Conservation (phyloP, 2,329 filamentous ascomycete species). For the Westerdykella sp. region DNA sequence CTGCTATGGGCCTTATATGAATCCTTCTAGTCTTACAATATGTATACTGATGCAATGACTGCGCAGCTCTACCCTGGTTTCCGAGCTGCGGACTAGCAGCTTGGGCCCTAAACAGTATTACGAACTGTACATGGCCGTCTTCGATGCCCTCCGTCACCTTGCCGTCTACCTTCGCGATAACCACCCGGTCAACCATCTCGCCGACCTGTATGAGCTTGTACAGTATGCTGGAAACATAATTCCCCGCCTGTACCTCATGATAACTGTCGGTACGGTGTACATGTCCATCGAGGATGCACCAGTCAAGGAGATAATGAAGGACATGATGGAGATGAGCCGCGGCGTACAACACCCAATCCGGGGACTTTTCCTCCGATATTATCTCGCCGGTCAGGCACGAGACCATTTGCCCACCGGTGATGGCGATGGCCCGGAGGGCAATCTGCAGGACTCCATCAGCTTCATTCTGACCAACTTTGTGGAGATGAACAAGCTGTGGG, state of each 20-base stretch:
- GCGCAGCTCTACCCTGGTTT: conserved; percentile 86
- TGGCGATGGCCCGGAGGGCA: conserved; percentile 88
- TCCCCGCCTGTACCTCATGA: conserved; percentile 94
- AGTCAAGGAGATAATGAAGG: conserved; percentile 99
- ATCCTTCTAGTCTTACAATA: neutral
- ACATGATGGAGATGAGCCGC: conserved; percentile 99
- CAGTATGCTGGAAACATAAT: conserved; percentile 98
- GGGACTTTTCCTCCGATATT: conserved; percentile 91
- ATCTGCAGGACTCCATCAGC: conserved; percentile 94
- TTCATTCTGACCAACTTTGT: conserved; percentile 98
- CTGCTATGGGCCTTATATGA: conserved; percentile 5
- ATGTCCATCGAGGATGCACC: conserved; percentile 98
- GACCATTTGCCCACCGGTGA: conserved; percentile 77
- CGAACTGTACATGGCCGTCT: conserved; percentile 98
- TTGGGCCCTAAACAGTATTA: conserved; percentile 99
- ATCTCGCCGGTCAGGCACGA: conserved; percentile 87
- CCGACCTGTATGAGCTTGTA: conserved; percentile 94
- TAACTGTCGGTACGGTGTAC: conserved; percentile 97
- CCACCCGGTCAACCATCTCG: conserved; percentile 94
- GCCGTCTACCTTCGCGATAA: conserved; percentile 95
- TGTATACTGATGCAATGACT: conserved; percentile 8
- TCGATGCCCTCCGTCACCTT: conserved; percentile 93
- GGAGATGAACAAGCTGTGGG: conserved; percentile 99
- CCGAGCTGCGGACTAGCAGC: conserved; percentile 94
- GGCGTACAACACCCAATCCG: conserved; percentile 96